phyloP scores from a whole-genome alignment of 441 rosid genomes.

The Populus trichocarpa region DNA sequence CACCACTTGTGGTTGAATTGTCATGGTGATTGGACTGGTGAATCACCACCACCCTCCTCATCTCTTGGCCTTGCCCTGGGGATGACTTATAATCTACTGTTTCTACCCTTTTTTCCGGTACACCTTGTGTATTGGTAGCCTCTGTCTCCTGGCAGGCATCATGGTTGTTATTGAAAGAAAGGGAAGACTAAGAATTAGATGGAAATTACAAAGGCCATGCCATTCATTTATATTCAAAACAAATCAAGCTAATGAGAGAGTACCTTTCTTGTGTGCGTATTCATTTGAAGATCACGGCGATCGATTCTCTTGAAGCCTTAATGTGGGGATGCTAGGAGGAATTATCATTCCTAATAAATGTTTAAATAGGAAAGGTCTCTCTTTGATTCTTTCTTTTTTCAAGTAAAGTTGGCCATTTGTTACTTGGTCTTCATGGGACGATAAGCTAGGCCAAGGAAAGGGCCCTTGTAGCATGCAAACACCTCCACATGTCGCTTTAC shows the following conservation, averaged over 20 bases:
- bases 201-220: neutral
- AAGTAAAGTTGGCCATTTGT: conserved; percentile 8
- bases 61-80: conserved; percentile 49
- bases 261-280: conserved; percentile 38
- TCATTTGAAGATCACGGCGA: conserved; percentile 27
- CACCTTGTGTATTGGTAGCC: conserved; percentile 24
- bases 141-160: conserved; percentile 17
- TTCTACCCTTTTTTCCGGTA: conserved; percentile 33
- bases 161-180: neutral
- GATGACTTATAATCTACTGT: conserved; percentile 42
- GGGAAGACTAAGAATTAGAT: neutral
- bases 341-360: neutral
- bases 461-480: conserved; percentile 19
- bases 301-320: neutral
- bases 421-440: conserved; percentile 16
- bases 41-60: conserved; percentile 43
- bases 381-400: neutral
- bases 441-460: conserved; percentile 18
- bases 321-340: neutral
- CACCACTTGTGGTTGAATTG: conserved; percentile 48
- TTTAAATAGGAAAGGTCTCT: neutral
- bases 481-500: conserved; percentile 18
- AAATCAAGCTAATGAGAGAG: neutral
- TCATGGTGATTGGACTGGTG: conserved; percentile 33
- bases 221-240: neutral